Evolutionary conservation across 306 rosid genomes (phyloP).

Genomic region (Vigna nakashimae): DNA sequence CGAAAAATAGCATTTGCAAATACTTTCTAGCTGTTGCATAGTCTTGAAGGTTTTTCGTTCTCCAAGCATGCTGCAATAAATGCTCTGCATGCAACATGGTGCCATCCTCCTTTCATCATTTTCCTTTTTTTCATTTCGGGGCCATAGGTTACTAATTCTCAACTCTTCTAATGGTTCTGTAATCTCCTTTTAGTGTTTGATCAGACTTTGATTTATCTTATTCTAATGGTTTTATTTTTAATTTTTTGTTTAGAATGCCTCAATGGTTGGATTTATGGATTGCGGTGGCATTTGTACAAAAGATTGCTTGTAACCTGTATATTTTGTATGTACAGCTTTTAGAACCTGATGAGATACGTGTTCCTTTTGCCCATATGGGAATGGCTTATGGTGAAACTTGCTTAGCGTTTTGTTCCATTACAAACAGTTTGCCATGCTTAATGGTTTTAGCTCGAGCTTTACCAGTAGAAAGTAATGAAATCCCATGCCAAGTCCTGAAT

Average conservation of each 20-base stretch:
- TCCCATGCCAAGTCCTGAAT: slow-evolving; percentile 5
- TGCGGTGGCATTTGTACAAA: neutral
- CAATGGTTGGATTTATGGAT: neutral
- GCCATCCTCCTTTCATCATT: too few relatives aligned
- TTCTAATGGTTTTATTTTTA: neutral
- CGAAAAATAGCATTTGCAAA: too few relatives aligned
- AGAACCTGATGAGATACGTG: neutral
- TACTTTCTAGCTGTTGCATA: too few relatives aligned
- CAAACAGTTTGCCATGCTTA: neutral
- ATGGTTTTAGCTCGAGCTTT: slow-evolving; percentile 6
- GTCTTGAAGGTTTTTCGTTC: too few relatives aligned
- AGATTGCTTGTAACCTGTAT: neutral
- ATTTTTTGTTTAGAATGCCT: neutral
- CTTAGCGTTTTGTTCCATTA: neutral
- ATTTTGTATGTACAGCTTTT: neutral
- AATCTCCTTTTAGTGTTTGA: neutral
- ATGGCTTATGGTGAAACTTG: neutral
- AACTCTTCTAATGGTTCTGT: neutral
- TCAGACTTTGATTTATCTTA: neutral
- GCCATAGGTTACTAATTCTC: neutral
- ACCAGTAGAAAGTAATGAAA: slow-evolving; percentile 8
- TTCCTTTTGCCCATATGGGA: neutral
- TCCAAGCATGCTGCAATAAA: too few relatives aligned
- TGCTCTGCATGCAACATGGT: too few relatives aligned
- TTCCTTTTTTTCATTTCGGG: too few relatives aligned